A percentile compares a stretch with the other conserved stretches of the same genome.
These are phyloP conservation scores for Penicillium angulare DNA, from an alignment of 495 filamentous ascomycete genomes.

Conservation along the genomic window DNA sequence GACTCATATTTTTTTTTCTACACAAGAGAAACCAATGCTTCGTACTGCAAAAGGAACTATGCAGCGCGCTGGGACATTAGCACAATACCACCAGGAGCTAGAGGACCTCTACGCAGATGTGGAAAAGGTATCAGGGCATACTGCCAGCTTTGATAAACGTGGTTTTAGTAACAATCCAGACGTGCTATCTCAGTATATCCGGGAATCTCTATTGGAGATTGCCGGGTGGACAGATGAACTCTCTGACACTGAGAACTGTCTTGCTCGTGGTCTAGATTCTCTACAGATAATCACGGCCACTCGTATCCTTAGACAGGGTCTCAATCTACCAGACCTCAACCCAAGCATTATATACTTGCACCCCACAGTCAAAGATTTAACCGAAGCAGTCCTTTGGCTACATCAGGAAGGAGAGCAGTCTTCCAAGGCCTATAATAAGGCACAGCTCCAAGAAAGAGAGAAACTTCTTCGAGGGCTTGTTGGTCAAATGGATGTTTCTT, in stretches of 20 bases:
- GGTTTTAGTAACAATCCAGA: not conserved
- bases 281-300: conserved; percentile 35
- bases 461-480: not conserved
- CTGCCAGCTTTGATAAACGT: not conserved
- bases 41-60: conserved; percentile 21
- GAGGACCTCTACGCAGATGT: conserved; percentile 25
- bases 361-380: conserved; percentile 7
- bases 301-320: conserved; percentile 6
- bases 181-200: conserved; percentile 8
- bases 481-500: not conserved
- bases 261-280: conserved; percentile 50
- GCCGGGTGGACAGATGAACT: conserved; percentile 17
- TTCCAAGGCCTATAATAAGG: not conserved
- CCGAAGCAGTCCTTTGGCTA: not conserved
- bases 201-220: conserved; percentile 2
- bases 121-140: conserved; percentile 9
- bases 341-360: conserved; percentile 13
- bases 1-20: conserved; percentile 36
- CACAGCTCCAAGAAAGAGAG: not conserved
- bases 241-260: conserved; percentile 27
- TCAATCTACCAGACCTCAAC: conserved; percentile 6
- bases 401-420: not conserved
- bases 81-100: conserved; percentile 21
- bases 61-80: conserved; percentile 24
- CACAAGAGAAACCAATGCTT: conserved; percentile 7